Evolutionary conservation across 495 filamentous ascomycete species (phyloP), one percentile per base, ranked within the genome.

Genomic region (Viridothelium virens): DNA sequence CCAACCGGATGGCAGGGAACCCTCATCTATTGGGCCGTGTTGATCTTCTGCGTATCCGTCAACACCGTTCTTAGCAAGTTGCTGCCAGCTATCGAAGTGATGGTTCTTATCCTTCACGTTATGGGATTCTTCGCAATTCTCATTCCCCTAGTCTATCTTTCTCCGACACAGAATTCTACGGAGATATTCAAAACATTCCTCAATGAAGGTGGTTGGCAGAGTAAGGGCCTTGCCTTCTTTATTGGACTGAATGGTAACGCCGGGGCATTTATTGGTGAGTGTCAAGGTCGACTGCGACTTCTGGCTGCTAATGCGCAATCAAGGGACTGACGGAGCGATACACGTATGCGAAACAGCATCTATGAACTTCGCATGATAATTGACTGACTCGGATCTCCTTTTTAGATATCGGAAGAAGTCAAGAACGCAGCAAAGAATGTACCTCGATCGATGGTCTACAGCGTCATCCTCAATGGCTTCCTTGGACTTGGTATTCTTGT

Each of bases 1-100:
- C 56, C 18, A 38, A 33, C 66, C 63, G 6, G 48, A 9, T 76
- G 70, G 69, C 74, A 76, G 33, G 73, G 71, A n/a, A 73, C 74
- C 3, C 69, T 76, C 1, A n/a, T 76, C 1, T 69, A 65, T 18
- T 73, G 73, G 59, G 61, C 65, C 1, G 47, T 76, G 10, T 65
- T 68, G 34, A 7, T 34, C 9, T 47, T 63, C 50, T 69, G 64
- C 63, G 53, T 69, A 63, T 62, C 71, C 46, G 65, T 73, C 64
- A 74, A 74, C 64, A 70, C 70, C 3, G 41, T 69, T 14, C 63
- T 67, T 33, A 64, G 67, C 33, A 48, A 61, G n/a, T 66, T 41
- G 64, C 69, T 73, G 3, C 71, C 71, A 0, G 33, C 34, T n/a
- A 67, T 73, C 33, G 69, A 73, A 61, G 65, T 64, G 34, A 56